phyloP scores from a whole-genome alignment of 306 rosid genomes.

The Oxytropis ochrocephala region DNA sequence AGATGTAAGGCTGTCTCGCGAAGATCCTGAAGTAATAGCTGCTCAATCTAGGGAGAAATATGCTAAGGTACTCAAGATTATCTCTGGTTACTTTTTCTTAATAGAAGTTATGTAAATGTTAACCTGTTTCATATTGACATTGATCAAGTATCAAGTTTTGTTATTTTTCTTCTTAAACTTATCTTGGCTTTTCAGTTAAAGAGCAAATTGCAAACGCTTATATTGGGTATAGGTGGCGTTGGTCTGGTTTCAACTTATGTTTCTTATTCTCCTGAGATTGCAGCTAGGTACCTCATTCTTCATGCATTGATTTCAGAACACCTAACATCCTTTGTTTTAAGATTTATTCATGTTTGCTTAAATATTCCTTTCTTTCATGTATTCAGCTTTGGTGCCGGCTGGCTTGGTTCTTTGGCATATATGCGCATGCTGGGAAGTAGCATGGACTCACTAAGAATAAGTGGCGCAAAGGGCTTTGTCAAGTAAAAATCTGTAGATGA shows the following conservation, averaged over 20 bases:
- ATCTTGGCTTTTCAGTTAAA: slow-evolving; percentile 55
- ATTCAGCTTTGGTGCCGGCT: slow-evolving; percentile 87
- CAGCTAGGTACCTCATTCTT: slow-evolving; percentile 61
- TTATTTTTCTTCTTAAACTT: slow-evolving; percentile 8
- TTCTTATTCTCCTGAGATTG: slow-evolving; percentile 81
- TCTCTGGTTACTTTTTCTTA: slow-evolving; percentile 10
- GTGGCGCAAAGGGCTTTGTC: slow-evolving; percentile 66
- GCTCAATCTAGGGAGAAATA: slow-evolving; percentile 61
- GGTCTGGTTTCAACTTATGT: slow-evolving; percentile 77
- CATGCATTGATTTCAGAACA: background rate
- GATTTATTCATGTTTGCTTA: slow-evolving; percentile 5
- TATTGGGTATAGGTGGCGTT: slow-evolving; percentile 76
- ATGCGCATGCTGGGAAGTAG: slow-evolving; percentile 92
- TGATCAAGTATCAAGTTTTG: background rate
- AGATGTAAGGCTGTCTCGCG: slow-evolving; percentile 59
- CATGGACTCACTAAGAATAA: slow-evolving; percentile 73
- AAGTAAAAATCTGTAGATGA: slow-evolving; percentile 61
- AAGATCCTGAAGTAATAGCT: slow-evolving; percentile 80
- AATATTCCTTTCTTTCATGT: slow-evolving; percentile 20
- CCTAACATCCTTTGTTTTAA: background rate
- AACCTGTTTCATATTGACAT: slow-evolving; percentile 5
- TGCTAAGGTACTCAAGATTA: slow-evolving; percentile 43
- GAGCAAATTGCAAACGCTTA: slow-evolving; percentile 61
- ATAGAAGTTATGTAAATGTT: background rate
- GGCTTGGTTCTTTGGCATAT: slow-evolving; percentile 77